A percentile compares a stretch with the other conserved stretches of the same genome.
Evolutionary conservation across 148 eudicot genomes (phyloP).

Genomic region (Hydrangea macrophylla): DNA sequence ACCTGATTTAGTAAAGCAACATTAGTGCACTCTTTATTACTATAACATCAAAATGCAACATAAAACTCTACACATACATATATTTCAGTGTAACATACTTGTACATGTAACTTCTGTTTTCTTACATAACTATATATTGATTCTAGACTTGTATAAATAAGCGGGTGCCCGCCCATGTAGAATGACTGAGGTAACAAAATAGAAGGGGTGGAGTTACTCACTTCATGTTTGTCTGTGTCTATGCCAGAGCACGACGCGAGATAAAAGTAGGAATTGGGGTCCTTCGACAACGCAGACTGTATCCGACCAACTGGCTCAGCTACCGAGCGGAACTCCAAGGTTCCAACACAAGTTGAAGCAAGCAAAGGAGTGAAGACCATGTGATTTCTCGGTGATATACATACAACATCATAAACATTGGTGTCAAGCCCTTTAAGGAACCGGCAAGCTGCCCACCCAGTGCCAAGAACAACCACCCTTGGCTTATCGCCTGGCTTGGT

Average conservation of each 20-base stretch:
- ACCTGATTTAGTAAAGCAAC: slow-evolving; percentile 40
- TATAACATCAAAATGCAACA: neutral
- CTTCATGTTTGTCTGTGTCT: slow-evolving; percentile 70
- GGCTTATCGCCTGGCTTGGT: slow-evolving; percentile 82
- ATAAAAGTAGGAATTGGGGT: slow-evolving; percentile 75
- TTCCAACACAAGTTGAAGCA: slow-evolving; percentile 94
- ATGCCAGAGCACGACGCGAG: slow-evolving; percentile 68
- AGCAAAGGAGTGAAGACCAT: slow-evolving; percentile 97
- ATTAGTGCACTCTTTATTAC: neutral
- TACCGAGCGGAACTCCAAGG: slow-evolving; percentile 83
- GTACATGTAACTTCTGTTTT: neutral
- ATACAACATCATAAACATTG: slow-evolving; percentile 68
- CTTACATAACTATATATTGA: neutral
- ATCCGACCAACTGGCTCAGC: slow-evolving; percentile 77
- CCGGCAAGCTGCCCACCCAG: slow-evolving; percentile 91
- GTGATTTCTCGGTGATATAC: slow-evolving; percentile 86
- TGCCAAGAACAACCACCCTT: slow-evolving; percentile 79
- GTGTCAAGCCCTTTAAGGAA: slow-evolving; percentile 84
- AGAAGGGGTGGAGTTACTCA: slow-evolving; percentile 26
- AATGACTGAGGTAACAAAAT: neutral
- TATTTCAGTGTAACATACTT: neutral
- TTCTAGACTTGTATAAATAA: neutral
- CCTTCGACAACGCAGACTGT: slow-evolving; percentile 66
- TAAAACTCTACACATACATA: neutral
- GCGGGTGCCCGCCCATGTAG: neutral